Evolutionary conservation across 305 asterid genomes (phyloP).

Genomic region (Solanum hybrid): DNA sequence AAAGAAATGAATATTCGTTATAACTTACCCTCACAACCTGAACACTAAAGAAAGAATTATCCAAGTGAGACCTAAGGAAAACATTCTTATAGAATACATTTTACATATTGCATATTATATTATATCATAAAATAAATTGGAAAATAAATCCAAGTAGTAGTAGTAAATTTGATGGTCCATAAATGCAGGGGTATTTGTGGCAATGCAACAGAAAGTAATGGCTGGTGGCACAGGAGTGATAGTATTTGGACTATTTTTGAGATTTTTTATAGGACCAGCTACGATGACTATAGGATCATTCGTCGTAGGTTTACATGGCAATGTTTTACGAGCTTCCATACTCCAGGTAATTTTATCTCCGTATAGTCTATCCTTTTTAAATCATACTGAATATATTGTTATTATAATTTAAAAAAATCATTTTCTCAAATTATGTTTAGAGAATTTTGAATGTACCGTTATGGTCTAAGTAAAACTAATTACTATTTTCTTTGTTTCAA

Average conservation of each 20-base stretch:
- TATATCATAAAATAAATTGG: background rate
- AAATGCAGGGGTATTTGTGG: constrained; percentile 62
- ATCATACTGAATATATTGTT: background rate
- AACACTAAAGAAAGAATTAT: background rate
- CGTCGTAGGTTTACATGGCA: constrained; percentile 41
- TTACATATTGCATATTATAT: background rate
- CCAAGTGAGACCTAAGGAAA: background rate
- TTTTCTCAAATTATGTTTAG: background rate
- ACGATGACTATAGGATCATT: constrained; percentile 32
- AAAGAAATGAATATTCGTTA: background rate
- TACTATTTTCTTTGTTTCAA: background rate
- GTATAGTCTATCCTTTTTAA: background rate
- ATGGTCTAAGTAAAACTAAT: background rate
- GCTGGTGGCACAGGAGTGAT: constrained; percentile 39
- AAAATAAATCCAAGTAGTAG: background rate
- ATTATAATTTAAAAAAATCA: background rate
- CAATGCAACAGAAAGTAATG: constrained; percentile 47
- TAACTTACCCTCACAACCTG: background rate
- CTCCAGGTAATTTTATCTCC: constrained; percentile 23
- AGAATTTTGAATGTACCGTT: background rate
- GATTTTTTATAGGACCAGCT: constrained; percentile 53
- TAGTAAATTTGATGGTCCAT: background rate
- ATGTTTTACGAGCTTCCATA: constrained; percentile 28
- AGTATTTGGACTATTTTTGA: constrained; percentile 35
- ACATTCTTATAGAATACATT: background rate